Evolutionary conservation across 495 filamentous ascomycete genomes (phyloP).

Genomic region (Neurospora africana): DNA sequence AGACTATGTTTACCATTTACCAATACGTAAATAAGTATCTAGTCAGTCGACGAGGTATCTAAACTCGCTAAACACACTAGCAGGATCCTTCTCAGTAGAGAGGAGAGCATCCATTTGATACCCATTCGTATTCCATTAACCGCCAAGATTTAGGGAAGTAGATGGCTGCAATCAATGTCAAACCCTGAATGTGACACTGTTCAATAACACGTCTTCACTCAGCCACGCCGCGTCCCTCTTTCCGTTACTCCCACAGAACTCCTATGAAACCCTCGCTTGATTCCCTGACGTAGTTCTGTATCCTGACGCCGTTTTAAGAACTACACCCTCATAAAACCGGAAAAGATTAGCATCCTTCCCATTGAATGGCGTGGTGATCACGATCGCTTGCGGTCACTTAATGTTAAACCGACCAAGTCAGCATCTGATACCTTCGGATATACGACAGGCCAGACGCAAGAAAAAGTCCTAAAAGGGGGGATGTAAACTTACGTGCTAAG

Average conservation of each 20-base stretch:
- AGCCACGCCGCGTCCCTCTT: not conserved
- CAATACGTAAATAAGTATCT: not conserved
- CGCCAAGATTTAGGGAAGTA: not conserved
- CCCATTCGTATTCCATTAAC: not conserved
- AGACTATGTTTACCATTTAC: not conserved
- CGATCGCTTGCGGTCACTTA: slow-evolving; percentile 22
- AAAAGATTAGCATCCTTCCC: not conserved
- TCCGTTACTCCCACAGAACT: not conserved
- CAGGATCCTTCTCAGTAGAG: not conserved
- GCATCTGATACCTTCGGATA: not conserved
- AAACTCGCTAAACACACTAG: not conserved
- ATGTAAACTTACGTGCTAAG: slow-evolving; percentile 80
- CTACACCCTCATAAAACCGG: not conserved
- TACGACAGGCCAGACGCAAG: not conserved
- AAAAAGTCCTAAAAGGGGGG: not conserved
- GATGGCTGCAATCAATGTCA: not conserved
- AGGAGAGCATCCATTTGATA: not conserved
- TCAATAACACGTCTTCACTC: not conserved
- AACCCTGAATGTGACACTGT: not conserved
- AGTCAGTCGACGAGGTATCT: not conserved
- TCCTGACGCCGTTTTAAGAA: not conserved
- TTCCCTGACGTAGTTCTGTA: not conserved
- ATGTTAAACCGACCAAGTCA: not conserved
- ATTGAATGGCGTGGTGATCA: not conserved
- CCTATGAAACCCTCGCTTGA: not conserved